Percentiles rank a stretch among this genome's conserved stretches.
phyloP scores from a whole-genome alignment of 2,329 filamentous ascomycete genomes.

The Huntiella omanensis region DNA sequence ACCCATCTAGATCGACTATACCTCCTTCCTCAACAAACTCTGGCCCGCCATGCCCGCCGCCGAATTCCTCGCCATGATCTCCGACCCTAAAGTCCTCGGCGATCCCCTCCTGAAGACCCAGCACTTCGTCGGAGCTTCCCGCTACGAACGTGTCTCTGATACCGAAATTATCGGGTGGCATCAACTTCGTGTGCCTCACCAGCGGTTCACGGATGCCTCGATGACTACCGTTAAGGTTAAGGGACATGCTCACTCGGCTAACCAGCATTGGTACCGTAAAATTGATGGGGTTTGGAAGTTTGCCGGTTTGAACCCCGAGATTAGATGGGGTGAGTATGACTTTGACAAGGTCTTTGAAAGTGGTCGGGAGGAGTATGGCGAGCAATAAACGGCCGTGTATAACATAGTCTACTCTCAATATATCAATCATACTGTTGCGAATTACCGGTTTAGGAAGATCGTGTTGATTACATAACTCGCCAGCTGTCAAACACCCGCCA shows the following conservation, averaged over 20 bases:
- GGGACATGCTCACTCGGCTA: slow-evolving; percentile 40
- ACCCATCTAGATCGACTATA: slow-evolving; percentile 47
- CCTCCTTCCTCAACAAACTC: slow-evolving; percentile 37
- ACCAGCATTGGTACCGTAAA: slow-evolving; percentile 38
- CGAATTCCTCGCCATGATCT: slow-evolving; percentile 43
- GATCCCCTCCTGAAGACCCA: slow-evolving; percentile 44
- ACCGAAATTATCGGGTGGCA: slow-evolving; percentile 41
- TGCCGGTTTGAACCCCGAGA: slow-evolving; percentile 34
- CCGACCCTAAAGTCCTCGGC: slow-evolving; percentile 36
- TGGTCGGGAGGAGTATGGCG: slow-evolving; percentile 12
- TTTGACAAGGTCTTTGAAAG: slow-evolving; percentile 33
- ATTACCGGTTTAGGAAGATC: no score
- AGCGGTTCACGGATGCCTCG: slow-evolving; percentile 36
- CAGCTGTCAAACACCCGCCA: no score
- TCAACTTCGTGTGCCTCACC: slow-evolving; percentile 43
- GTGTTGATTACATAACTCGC: no score
- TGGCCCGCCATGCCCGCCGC: slow-evolving; percentile 43
- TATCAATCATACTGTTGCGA: no score
- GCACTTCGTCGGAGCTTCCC: slow-evolving; percentile 41
- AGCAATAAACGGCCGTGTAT: not conserved
- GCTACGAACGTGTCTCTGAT: slow-evolving; percentile 38
- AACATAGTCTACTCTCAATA: no score
- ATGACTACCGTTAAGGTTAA: slow-evolving; percentile 31
- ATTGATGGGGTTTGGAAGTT: slow-evolving; percentile 43
- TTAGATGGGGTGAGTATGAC: slow-evolving; percentile 38